A percentile compares a stretch with the other conserved stretches of the same genome.
Evolutionary conservation across 176 grass and related monocot species (phyloP).

Genomic region (Carex cristatella): DNA sequence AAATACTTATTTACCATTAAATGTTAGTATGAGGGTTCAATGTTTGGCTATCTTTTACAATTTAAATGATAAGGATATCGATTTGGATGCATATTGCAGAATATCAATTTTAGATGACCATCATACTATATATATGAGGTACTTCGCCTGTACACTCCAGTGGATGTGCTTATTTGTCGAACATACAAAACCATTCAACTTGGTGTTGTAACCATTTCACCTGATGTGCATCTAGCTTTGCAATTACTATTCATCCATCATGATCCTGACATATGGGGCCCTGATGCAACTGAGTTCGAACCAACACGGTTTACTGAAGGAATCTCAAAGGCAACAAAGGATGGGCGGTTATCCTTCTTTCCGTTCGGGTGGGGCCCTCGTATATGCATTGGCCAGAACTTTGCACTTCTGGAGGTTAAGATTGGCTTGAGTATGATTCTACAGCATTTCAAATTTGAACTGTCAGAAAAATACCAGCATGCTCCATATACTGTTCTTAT

Average conservation of each 20-base stretch:
- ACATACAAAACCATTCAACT: conserved; percentile 51
- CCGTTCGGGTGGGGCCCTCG: conserved; percentile 65
- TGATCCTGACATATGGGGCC: conserved; percentile 54
- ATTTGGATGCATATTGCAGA: too few species aligned
- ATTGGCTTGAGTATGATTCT: conserved; percentile 55
- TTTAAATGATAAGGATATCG: too few species aligned
- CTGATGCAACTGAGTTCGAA: conserved; percentile 50
- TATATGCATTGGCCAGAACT: conserved; percentile 66
- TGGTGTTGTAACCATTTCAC: conserved; percentile 41
- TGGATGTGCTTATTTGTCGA: conserved; percentile 9
- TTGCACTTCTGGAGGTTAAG: conserved; percentile 58
- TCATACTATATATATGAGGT: conserved; percentile 65
- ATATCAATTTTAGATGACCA: conserved; percentile 36
- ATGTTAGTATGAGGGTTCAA: too few species aligned
- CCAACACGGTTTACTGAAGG: conserved; percentile 58
- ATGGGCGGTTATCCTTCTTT: conserved; percentile 38
- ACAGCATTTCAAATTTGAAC: conserved; percentile 58
- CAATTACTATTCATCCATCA: conserved; percentile 45
- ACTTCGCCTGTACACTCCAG: conserved; percentile 54
- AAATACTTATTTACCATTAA: too few species aligned
- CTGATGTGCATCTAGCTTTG: conserved; percentile 42
- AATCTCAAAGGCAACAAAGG: conserved; percentile 45
- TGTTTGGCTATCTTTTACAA: too few species aligned
- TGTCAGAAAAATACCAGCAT: conserved; percentile 54
- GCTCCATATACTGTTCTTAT: conserved; percentile 40